Base-by-base conservation (phyloP, 2,329 filamentous ascomycete genomes). In the Aspergillus texensis region DNA sequence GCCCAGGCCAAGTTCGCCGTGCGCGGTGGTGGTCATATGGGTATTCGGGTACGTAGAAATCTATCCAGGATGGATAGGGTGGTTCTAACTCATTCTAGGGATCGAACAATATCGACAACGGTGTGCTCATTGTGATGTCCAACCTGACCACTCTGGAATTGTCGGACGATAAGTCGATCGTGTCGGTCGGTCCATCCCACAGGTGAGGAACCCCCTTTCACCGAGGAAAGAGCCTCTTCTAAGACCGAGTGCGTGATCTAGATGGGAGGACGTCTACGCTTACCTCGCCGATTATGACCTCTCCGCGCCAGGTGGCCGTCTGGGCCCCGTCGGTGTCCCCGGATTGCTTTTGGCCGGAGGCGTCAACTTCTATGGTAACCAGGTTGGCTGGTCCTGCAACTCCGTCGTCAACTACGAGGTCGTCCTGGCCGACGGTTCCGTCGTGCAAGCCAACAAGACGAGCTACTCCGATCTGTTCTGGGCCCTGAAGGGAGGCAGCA, bases 401-500 rank as follows among this genome's bases (percentile, higher is more conserved):
- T 71, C 65, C 3, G 72, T 77, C 3, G 58, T 71, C 26, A 74
- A 73, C 67, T 77, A 72, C 39, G 70, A 75, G 63, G 66, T 80
- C 11, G 78, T 80, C 5, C 74, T 81, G 34, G 76, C 78, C n/a
- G 70, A 71, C 52, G 79, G 78, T 8, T 67, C 72, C 2, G 65
- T 81, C 24, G 70, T 78, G 34, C 69, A 80, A 30, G 80, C 74
- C 16, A 81, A 62, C 70, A 70, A 55, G 65, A 73, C 54, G 6
- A 58, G 41, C 52, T 57, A 70, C 45, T 57, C 70, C 5, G 78
- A 81, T 56, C 74, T 82, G 2, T 81, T 72, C 67, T 71, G 70
- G 53, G 79, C 79, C 26, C 66, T 82, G 45, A 81, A 81, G 65
- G 79, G 79, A 3, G 80, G 80, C n/a, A 76, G 74, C 61, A 77